Conservation (phyloP, 2,329 filamentous ascomycete species). For the Zymoseptoria crescenta region DNA sequence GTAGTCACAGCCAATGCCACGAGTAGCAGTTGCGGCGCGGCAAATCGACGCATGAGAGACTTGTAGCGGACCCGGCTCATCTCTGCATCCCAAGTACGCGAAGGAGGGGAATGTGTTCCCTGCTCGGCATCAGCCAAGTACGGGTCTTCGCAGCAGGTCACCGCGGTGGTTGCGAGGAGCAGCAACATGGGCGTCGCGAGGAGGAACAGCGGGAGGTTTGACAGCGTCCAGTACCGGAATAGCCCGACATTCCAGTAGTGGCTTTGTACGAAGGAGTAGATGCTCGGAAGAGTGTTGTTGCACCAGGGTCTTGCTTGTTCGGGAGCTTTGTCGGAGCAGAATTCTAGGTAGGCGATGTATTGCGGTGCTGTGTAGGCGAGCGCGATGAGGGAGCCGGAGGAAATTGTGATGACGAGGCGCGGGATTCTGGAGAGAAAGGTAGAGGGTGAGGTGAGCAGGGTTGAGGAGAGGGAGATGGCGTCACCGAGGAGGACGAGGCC, state of each 20-base stretch:
- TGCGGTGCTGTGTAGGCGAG: slow-evolving; percentile 66
- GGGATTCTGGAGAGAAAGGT: neutral
- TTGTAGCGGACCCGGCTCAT: neutral
- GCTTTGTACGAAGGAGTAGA: slow-evolving; percentile 83
- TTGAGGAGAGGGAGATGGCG: slow-evolving; percentile 37
- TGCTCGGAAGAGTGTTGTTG: slow-evolving; percentile 62
- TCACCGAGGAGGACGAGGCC: slow-evolving; percentile 68
- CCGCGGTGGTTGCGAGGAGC: slow-evolving; percentile 57
- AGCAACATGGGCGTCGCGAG: slow-evolving; percentile 71
- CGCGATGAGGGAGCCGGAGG: slow-evolving; percentile 62
- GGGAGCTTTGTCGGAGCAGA: slow-evolving; percentile 43
- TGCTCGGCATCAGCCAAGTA: neutral
- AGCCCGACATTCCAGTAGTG: slow-evolving; percentile 90
- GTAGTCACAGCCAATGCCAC: slow-evolving; percentile 63
- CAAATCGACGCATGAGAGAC: slow-evolving; percentile 47
- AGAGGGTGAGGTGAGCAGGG: slow-evolving; percentile 28
- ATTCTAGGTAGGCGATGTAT: slow-evolving; percentile 62
- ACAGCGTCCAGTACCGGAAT: slow-evolving; percentile 79
- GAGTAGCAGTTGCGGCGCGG: slow-evolving; percentile 64
- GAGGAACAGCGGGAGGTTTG: slow-evolving; percentile 80
- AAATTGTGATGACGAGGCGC: slow-evolving; percentile 36
- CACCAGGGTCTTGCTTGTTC: slow-evolving; percentile 63
- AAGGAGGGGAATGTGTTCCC: neutral
- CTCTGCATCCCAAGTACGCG: neutral
- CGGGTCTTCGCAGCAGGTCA: neutral